Base-by-base conservation (phyloP, 148 eudicot species). In the Camellia sinensis region DNA sequence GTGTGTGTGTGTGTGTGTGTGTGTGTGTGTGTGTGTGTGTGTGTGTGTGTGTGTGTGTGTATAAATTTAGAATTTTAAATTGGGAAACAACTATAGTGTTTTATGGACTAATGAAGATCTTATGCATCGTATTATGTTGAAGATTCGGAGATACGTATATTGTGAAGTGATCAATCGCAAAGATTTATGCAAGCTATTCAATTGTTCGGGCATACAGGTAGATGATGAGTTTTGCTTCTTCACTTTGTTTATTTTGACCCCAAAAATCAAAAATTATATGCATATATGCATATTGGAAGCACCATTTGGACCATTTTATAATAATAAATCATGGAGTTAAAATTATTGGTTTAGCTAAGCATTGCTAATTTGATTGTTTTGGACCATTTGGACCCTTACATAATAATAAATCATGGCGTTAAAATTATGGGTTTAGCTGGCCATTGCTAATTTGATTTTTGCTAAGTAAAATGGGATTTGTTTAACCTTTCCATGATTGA, bases 171-270 rank as follows among this genome's bases (percentile, higher is more conserved):
- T 74, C 52, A 59, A 74, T 59, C 46, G 63, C 29, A 18, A 18
- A 57, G 77, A 74, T 29, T 57, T 59, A 6, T 41, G 66, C 48
- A 59, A 41, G 37, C 77, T 57, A 65, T 74, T 74, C 67, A 19
- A 74, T 59, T 74, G 66, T 50, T 53, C 64, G 0, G 76, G 76
- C 76, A 73, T 73, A 53, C 76, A 73, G 64, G 76, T 73, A 3
- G 7, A 63, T 19, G 7, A 72, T 72, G 37, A 7, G 17, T 22
- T 29, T 65, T 22, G 43, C 69, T 10, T 37, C 52, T 3, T 7
- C 8, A 3, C 9, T 63, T 19, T 63, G 12, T 2, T 54, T 8
- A 8, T 12, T 54, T 12, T 29, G 37, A 29, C 37, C 37, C 37
- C 37, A 29, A 29, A 29, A 29, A 29, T 29, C 37, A 1, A 29